Conservation (phyloP, 2,329 filamentous ascomycete species). For the Fusarium stilboides region DNA sequence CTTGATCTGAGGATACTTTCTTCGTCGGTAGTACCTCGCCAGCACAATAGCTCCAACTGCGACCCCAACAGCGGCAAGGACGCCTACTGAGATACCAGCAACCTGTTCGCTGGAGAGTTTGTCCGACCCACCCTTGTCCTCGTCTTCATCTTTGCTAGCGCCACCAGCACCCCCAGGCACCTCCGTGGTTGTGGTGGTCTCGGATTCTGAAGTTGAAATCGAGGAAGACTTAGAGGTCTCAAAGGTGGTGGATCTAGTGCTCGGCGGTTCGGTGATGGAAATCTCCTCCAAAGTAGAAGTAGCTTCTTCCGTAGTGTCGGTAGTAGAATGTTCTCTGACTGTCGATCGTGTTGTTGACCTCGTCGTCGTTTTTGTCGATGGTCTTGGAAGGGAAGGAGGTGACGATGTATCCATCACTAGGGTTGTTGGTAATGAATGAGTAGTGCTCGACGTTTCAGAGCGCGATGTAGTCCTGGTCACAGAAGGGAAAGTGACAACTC, state of each 20-base stretch:
- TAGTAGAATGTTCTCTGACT: slow-evolving; percentile 8
- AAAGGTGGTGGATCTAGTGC: slow-evolving; percentile 14
- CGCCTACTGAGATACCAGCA: slow-evolving; percentile 71
- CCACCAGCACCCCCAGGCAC: slow-evolving; percentile 29
- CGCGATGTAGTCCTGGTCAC: slow-evolving; percentile 25
- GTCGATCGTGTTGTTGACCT: slow-evolving; percentile 15
- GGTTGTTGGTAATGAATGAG: slow-evolving; percentile 48
- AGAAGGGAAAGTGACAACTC: slow-evolving; percentile 52
- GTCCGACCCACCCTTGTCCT: slow-evolving; percentile 24
- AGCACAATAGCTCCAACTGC: slow-evolving; percentile 65
- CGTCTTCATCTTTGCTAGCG: slow-evolving; percentile 26
- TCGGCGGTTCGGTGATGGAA: slow-evolving; percentile 35
- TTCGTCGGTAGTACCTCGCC: slow-evolving; percentile 59
- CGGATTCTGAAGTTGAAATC: slow-evolving; percentile 31
- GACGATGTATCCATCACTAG: slow-evolving; percentile 50
- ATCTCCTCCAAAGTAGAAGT: slow-evolving; percentile 9
- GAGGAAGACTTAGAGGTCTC: slow-evolving; percentile 24
- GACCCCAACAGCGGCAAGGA: slow-evolving; percentile 64
- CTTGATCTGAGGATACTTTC: slow-evolving; percentile 56
- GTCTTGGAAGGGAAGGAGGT: slow-evolving; percentile 38
- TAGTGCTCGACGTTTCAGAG: slow-evolving; percentile 29
- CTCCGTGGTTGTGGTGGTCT: slow-evolving; percentile 35
- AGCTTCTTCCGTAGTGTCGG: slow-evolving; percentile 4
- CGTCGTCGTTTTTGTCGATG: slow-evolving; percentile 23
- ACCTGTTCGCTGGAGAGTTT: slow-evolving; percentile 62